Evolutionary conservation across 2,329 filamentous ascomycete species (phyloP), one percentile per base, ranked within the genome.

Genomic region (Lachnellula willkommii): DNA sequence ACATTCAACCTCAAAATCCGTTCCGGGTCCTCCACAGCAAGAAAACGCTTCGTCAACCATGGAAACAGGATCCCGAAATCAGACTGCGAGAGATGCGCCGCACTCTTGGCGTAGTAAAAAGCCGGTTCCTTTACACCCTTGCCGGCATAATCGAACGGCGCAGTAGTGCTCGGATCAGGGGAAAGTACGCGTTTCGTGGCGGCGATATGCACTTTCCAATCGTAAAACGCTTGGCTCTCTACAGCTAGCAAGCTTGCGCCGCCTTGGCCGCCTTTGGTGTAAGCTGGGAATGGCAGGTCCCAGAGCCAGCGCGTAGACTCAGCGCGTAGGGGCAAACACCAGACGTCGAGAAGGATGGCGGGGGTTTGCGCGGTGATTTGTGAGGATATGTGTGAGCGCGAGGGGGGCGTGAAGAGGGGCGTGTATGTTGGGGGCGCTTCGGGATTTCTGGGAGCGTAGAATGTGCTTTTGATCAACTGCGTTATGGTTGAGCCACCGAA

Each of bases 11-110:
- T 75, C 50, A 87, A 68, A 0, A 80, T 77, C 12, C 81, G 75
- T 65, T 84, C 82, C 0, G 83, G 83, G 51, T 81, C 75, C 47
- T 80, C 77, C 0, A 79, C 78, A 2, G 76, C 76, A 61, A 84
- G 82, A 8, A 85, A 76, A 62, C 76, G 78, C 64, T 77, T 79
- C 8, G 80, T 83, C 47, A 85, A 65, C 79, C 85, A 88, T 0
- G 89, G 89, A 67, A 95, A 95, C 22, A 95, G 73, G 24, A 94
- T 74, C 37, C 88, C 90, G 64, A 94, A 95, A 67, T 95, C 90
- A 20, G 84, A 88, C 71, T 95, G 90, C 56, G 81, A 89, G 26
- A 95, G 79, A 68, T 95, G 90, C 0, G 90, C 89, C n/a, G 85
- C 88, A 46, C 80, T 76, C 14, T 78, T 69, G 2, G 89, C 84